Conservation (phyloP, 495 filamentous ascomycete genomes). For the Penicillium ucsense region DNA sequence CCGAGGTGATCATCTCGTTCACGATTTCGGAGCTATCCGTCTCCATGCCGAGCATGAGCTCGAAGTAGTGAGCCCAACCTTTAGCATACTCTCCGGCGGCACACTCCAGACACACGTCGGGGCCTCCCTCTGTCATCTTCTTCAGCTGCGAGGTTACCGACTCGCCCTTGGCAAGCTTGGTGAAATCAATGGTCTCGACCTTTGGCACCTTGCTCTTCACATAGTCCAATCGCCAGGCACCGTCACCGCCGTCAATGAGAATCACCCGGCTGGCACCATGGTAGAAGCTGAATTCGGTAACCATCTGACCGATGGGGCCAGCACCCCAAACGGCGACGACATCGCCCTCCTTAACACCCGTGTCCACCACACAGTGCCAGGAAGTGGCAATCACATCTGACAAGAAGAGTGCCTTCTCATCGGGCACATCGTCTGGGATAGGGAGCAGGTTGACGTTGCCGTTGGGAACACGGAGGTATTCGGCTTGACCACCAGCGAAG, state of each 20-base stretch:
- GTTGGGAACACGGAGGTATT: slow-evolving; percentile 75
- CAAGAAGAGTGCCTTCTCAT: slow-evolving; percentile 79
- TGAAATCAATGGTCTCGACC: slow-evolving; percentile 51
- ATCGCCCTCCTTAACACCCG: slow-evolving; percentile 68
- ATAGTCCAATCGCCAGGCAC: slow-evolving; percentile 55
- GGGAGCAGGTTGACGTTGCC: slow-evolving; percentile 77
- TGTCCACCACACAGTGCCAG: slow-evolving; percentile 77
- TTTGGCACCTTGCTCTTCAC: slow-evolving; percentile 54
- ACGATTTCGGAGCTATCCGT: slow-evolving; percentile 81
- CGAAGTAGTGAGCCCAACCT: slow-evolving; percentile 69
- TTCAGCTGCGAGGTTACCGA: slow-evolving; percentile 64
- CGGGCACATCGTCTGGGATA: slow-evolving; percentile 70
- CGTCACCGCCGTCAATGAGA: slow-evolving; percentile 62
- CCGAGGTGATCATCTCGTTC: slow-evolving; percentile 78
- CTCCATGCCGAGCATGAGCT: slow-evolving; percentile 63
- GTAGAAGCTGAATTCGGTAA: slow-evolving; percentile 57
- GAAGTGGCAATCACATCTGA: slow-evolving; percentile 72
- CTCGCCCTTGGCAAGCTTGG: slow-evolving; percentile 38
- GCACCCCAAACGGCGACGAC: slow-evolving; percentile 55
- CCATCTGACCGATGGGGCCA: slow-evolving; percentile 61
- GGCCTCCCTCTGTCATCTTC: slow-evolving; percentile 59
- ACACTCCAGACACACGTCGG: slow-evolving; percentile 75
- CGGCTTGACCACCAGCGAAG: slow-evolving; percentile 82
- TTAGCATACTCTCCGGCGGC: slow-evolving; percentile 81
- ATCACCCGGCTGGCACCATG: slow-evolving; percentile 71